Base-by-base conservation (phyloP, 1,139 yeast genomes). In the Saccharomyces hybrid region DNA sequence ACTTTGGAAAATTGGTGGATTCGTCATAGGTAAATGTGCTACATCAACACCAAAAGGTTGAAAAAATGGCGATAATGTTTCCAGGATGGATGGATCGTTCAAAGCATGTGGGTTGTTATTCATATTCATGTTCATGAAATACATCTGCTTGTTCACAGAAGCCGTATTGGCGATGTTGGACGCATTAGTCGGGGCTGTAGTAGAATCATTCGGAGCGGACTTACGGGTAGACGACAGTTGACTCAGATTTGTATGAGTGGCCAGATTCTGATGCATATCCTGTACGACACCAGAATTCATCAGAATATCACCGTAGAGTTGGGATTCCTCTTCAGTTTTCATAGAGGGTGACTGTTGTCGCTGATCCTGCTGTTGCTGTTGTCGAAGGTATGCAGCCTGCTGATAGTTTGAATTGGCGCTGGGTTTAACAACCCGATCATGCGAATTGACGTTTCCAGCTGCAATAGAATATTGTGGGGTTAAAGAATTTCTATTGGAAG, bases 1-100 rank as follows among this genome's bases (percentile, higher is more conserved):
- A 48, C 79, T 76, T 64, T 83, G 86, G 62, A 81, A 80, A 46
- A 83, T 74, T 4, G 87, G 87, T 0, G 88, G 88, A 61, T 81
- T 82, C 0, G 87, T 82, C 62, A 82, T 70, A 2, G 87, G 87
- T 65, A 82, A 80, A 56, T 72, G 75, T 2, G 72, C 62, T 0
- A 71, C 72, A 54, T 73, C 76, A 3, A 73, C 72, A 13, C 75
- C 75, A 58, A 70, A 72, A 0, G 75, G 75, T 27, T 73, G 74
- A 58, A 70, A 73, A 54, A 66, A 71, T 2, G 75, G 73, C 1
- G 74, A 71, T 14, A 73, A 56, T 6, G 69, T 61, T 32, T 72
- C 73, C 54, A 58, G 78, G 68, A 69, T 74, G 62, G 63, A 74
- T 13, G 69, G 67, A 49, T 67, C 69, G 44, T 60, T 57, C 11